Percentiles rank a stretch among this genome's conserved stretches.
Evolutionary conservation across 768 basidiomycete genomes (phyloP).

Genomic region (Podaxis sp.): DNA sequence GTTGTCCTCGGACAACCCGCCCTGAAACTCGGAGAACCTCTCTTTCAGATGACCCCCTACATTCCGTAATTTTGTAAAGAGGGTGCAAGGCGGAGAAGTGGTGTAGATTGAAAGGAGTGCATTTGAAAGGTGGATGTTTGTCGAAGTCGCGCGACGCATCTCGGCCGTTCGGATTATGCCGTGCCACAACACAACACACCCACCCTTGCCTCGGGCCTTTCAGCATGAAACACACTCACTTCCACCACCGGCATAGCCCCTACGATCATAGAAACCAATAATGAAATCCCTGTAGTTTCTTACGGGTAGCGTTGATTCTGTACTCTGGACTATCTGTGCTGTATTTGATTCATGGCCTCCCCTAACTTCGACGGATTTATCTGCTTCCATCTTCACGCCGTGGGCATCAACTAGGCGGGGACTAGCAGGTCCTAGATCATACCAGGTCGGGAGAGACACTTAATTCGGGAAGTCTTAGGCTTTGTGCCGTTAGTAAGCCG

Average conservation of each 20-base stretch:
- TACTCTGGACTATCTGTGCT: no score
- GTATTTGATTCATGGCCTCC: no score
- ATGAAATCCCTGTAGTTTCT: background rate
- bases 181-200: slow-evolving; percentile 16
- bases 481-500: background rate
- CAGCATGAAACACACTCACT: background rate
- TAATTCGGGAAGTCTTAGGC: background rate
- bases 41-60: background rate
- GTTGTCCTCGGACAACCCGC: slow-evolving; percentile 13
- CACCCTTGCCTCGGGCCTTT: background rate
- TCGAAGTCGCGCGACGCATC: slow-evolving; percentile 16
- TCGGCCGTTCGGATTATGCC: slow-evolving; percentile 21
- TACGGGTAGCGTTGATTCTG: background rate
- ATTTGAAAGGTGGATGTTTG: slow-evolving; percentile 18
- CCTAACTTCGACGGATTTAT: no score
- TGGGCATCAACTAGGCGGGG: no score
- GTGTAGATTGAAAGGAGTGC: slow-evolving; percentile 11
- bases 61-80: background rate
- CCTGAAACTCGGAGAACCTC: slow-evolving; percentile 4
- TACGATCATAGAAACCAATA: background rate
- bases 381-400: no score
- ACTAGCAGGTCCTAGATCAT: no score
- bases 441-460: background rate
- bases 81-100: background rate
- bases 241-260: background rate